Conservation (phyloP, 495 filamentous ascomycete genomes). For the Aspergillus mulundensis region DNA sequence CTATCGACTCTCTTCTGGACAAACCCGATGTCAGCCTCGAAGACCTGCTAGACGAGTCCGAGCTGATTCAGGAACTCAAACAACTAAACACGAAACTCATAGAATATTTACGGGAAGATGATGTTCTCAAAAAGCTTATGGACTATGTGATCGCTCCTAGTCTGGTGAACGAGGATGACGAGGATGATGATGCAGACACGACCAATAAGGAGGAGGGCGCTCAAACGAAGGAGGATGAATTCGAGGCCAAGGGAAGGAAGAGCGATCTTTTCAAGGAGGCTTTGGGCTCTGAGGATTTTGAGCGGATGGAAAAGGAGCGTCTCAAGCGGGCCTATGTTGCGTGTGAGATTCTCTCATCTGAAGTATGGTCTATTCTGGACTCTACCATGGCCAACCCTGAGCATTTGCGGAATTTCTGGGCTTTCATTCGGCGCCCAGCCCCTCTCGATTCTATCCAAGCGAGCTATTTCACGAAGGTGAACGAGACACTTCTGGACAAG, state of each 20-base stretch:
- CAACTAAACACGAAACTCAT: constrained; percentile 97
- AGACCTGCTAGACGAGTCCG: constrained; percentile 91
- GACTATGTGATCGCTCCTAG: constrained; percentile 84
- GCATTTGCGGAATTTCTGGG: constrained; percentile 81
- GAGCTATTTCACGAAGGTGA: constrained; percentile 98
- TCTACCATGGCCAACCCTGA: constrained; percentile 80
- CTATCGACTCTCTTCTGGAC: constrained; percentile 93
- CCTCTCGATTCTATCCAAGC: constrained; percentile 90
- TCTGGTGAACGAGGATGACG: constrained; percentile 59
- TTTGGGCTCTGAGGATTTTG: constrained; percentile 56
- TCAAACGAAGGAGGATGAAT: constrained; percentile 23
- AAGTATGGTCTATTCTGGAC: constrained; percentile 94
- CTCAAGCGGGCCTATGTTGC: constrained; percentile 88
- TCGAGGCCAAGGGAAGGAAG: constrained; percentile 41
- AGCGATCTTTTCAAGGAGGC: constrained; percentile 46
- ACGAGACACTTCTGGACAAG: constrained; percentile 91
- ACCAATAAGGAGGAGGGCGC: constrained; percentile 31
- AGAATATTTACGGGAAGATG: constrained; percentile 86
- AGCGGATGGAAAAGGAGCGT: constrained; percentile 78
- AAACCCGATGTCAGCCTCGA: constrained; percentile 92
- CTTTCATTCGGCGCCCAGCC: constrained; percentile 72
- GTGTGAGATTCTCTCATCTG: constrained; percentile 89
- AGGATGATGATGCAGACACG: constrained; percentile 48
- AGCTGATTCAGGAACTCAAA: constrained; percentile 95
- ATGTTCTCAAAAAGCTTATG: constrained; percentile 80